Conservation (phyloP, 148 eudicot genomes). For the Camellia lanceoleosa region DNA sequence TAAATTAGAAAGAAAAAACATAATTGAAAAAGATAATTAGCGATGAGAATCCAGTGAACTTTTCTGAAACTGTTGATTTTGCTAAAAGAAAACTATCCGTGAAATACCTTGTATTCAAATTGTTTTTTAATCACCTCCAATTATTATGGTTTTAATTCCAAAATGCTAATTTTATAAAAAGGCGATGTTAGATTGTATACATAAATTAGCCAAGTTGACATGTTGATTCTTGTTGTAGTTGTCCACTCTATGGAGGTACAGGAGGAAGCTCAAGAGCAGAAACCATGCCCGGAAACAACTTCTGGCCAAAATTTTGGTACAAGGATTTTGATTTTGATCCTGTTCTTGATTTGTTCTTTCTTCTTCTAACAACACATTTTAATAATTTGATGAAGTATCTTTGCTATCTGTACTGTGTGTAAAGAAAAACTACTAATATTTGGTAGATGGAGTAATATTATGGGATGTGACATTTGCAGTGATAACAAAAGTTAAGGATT, state of each 20-base stretch:
- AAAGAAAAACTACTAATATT: not conserved
- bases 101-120: no score
- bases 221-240: slow-evolving; percentile 28
- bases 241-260: slow-evolving; percentile 46
- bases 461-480: no score
- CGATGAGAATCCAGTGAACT: no score
- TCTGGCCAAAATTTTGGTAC: slow-evolving; percentile 23
- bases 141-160: no score
- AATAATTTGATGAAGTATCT: not conserved
- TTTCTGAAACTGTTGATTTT: no score
- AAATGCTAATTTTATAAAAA: not conserved
- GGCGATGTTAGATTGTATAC: not conserved
- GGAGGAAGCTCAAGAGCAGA: slow-evolving; percentile 47
- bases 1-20: no score
- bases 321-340: not conserved
- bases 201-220: not conserved
- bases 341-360: not conserved
- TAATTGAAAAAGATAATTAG: no score
- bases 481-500: not conserved
- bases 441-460: not conserved
- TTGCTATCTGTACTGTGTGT: not conserved
- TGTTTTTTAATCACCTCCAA: no score
- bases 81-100: no score
- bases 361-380: no score
- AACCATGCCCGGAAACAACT: slow-evolving; percentile 25